Percentiles rank a stretch among this genome's conserved stretches.
These are phyloP conservation scores for Kwoniella shivajii DNA, from an alignment of 1,284 basidiomycete genomes.

Conservation along the genomic window DNA sequence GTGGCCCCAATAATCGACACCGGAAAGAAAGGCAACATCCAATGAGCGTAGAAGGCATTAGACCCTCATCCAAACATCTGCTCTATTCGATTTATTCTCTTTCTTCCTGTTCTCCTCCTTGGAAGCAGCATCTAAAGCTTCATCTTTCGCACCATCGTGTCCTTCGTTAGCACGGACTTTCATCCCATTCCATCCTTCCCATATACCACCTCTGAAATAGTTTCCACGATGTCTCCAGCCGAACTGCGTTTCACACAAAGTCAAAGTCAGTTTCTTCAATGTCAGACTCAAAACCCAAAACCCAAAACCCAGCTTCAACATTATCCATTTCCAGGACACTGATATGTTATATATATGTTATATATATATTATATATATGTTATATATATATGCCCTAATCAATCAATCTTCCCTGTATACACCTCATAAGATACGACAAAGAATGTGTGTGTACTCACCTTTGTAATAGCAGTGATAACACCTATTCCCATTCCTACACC, in stretches of 20 bases:
- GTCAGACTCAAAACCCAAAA: too few species aligned
- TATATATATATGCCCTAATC: too few species aligned
- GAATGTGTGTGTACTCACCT: conserved; percentile 31
- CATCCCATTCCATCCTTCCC: conserved; percentile 35
- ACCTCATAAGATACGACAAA: too few species aligned
- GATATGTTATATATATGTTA: too few species aligned
- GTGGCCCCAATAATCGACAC: too few species aligned
- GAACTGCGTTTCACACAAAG: conserved; percentile 33
- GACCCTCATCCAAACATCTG: conserved; percentile 35
- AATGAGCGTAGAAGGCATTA: neutral
- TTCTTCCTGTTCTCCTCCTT: conserved; percentile 17
- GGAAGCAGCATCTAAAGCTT: conserved; percentile 35
- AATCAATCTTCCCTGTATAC: too few species aligned
- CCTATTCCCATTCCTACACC: conserved; percentile 47
- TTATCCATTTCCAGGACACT: too few species aligned
- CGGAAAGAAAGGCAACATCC: neutral
- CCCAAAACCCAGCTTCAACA: too few species aligned
- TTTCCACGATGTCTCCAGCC: conserved; percentile 49
- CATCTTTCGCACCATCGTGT: conserved; percentile 41
- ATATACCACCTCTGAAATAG: conserved; percentile 40
- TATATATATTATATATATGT: too few species aligned
- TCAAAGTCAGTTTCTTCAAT: neutral
- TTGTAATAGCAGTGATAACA: conserved; percentile 41
- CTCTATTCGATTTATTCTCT: conserved; percentile 26
- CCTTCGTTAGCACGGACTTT: conserved; percentile 35